Evolutionary conservation across 192 early-diverging fungal genomes (phyloP).

Genomic region (Backusella australiensis): DNA sequence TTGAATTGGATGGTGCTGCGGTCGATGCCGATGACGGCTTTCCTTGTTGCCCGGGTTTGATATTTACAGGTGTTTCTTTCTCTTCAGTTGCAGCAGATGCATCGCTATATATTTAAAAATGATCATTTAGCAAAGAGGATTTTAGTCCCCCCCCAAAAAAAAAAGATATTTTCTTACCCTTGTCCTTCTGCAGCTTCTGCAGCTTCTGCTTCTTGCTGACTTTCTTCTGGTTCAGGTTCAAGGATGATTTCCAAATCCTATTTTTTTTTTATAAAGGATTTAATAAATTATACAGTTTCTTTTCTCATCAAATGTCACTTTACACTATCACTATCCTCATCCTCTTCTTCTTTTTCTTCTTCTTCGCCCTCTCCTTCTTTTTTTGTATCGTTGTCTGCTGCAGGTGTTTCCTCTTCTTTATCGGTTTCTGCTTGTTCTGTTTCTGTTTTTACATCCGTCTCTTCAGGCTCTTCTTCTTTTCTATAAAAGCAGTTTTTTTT

Average conservation of each 20-base stretch:
- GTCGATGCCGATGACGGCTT: constrained; percentile 38
- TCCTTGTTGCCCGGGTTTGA: constrained; percentile 40
- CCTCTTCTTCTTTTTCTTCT: constrained; percentile 33
- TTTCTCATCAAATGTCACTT: background rate
- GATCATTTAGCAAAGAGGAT: too few relatives aligned
- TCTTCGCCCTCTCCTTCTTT: constrained; percentile 47
- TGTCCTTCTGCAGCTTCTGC: background rate
- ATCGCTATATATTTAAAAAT: background rate
- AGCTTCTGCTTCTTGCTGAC: constrained; percentile 24
- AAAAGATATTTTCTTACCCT: background rate
- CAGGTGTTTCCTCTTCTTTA: background rate
- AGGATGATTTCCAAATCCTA: constrained; percentile 76
- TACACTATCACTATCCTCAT: constrained; percentile 64
- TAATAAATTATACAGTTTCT: background rate
- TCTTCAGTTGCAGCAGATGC: background rate
- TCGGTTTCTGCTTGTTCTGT: background rate
- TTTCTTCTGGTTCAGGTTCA: constrained; percentile 55
- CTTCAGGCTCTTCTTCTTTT: constrained; percentile 14
- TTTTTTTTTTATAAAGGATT: background rate
- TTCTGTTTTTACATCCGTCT: constrained; percentile 4
- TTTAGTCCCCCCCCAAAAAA: background rate
- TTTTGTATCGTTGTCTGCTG: constrained; percentile 7
- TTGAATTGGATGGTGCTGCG: constrained; percentile 37
- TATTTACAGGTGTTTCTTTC: constrained; percentile 43
- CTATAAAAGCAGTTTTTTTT: background rate